Base-by-base conservation (phyloP, 1,139 yeast genomes). In the Protomyces inundatus region DNA sequence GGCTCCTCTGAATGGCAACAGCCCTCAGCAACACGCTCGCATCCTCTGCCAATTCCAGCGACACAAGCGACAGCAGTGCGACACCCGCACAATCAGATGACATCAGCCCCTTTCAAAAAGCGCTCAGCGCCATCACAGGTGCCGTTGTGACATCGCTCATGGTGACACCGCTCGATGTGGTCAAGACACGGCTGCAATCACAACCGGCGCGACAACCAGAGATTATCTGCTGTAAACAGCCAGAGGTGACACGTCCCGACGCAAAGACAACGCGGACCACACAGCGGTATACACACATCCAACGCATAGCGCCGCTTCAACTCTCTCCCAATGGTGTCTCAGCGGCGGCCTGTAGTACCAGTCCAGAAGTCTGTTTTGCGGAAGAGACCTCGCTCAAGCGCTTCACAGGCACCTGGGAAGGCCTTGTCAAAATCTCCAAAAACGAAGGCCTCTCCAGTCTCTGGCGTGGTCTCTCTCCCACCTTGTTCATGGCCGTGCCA, bases 401-500 rank as follows among this genome's bases (percentile, higher is more conserved):
- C 12, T 73, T 79, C 66, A 70, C 74, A 32, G 82, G 95, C 4
- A 88, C 96, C 0, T 81, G 84, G 74, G 89, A 88, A 67, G 96
- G 96, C 0, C 80, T 91, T 67, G 70, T 77, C 4, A 81, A 82
- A 63, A 90, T 91, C 37, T 80, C 85, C 1, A 77, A 80, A 39
- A 79, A 82, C 54, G 98, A 93, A 74, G 98, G 98, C 0, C 45
- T 84, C 0, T 66, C 80, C 0, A 86, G 97, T 0, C 78, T 95
- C 30, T 93, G 97, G 95, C 78, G 98, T 59, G 98, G 98, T 0
- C 80, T 95, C 42, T 83, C 95, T 0, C 75, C 93, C 36, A 90
- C 96, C 0, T 76, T 93, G 36, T 68, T 90, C 32, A 95, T 93
- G 96, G 90, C 97, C 0, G 79, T 91, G 0, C 99, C 99, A 0